These are phyloP conservation scores for Histomonas meleagridis DNA, from an alignment of 208 protist species.

Conservation along the genomic window DNA sequence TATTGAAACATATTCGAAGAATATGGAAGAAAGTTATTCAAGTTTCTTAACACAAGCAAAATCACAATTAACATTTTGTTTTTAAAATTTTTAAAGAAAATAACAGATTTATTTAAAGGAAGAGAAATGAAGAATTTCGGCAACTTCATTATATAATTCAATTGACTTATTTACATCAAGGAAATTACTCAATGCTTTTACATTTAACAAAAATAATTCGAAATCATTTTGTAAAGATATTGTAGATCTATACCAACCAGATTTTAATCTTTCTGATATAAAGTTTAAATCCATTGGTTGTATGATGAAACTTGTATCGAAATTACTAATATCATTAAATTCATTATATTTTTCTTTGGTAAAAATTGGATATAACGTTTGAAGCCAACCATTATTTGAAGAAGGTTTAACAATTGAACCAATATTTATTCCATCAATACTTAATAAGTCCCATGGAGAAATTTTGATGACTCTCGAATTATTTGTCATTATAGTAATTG, in stretches of 20 bases:
- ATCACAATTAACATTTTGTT: no score
- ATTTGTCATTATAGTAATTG: background rate
- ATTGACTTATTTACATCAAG: no score
- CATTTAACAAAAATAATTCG: no score
- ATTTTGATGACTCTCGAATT: background rate
- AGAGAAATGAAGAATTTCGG: no score
- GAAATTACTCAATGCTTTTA: no score
- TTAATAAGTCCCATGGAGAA: background rate
- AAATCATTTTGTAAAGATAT: background rate
- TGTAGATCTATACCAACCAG: background rate
- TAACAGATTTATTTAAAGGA: no score
- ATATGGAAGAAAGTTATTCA: no score
- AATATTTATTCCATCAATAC: background rate
- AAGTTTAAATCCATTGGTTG: background rate
- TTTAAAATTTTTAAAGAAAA: no score
- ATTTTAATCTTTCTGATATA: background rate
- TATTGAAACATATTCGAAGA: no score
- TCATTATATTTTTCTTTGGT: background rate
- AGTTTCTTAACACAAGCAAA: no score
- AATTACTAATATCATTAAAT: background rate
- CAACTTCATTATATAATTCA: no score
- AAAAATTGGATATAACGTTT: background rate
- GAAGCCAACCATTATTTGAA: background rate
- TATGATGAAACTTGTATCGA: background rate
- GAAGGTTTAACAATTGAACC: background rate